Conservation (phyloP, 1,284 basidiomycete genomes). For the Xerocomus cyaneibrunnescens region DNA sequence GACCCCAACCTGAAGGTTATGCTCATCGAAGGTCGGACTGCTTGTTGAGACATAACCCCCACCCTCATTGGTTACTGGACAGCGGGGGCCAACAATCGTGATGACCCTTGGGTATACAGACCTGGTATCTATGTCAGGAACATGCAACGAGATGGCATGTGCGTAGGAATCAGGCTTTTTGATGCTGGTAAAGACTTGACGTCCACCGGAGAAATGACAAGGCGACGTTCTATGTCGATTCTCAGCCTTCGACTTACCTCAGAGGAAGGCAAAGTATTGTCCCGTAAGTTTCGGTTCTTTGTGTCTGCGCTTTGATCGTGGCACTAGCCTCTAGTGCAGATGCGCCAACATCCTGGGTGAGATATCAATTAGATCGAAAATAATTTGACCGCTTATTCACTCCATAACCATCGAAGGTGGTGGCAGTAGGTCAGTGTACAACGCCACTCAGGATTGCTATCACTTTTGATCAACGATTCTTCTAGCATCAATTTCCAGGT, state of each 20-base stretch:
- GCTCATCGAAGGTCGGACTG: slow-evolving; percentile 61
- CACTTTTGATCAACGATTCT: slow-evolving; percentile 5
- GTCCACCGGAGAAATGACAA: slow-evolving; percentile 57
- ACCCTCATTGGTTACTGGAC: neutral
- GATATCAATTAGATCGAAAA: slow-evolving; percentile 7
- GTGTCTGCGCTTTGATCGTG: neutral
- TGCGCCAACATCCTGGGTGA: slow-evolving; percentile 67
- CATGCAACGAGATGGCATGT: slow-evolving; percentile 70
- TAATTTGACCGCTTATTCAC: neutral
- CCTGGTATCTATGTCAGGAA: slow-evolving; percentile 69
- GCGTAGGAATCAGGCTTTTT: slow-evolving; percentile 20
- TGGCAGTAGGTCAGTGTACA: slow-evolving; percentile 46
- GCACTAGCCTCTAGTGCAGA: slow-evolving; percentile 33
- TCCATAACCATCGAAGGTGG: slow-evolving; percentile 39
- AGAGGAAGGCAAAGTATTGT: slow-evolving; percentile 67
- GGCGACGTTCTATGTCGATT: slow-evolving; percentile 68
- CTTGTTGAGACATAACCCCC: neutral
- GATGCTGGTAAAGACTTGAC: slow-evolving; percentile 2
- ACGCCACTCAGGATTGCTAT: neutral
- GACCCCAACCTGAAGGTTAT: slow-evolving; percentile 72
- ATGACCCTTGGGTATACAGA: slow-evolving; percentile 72
- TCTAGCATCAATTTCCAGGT: slow-evolving; percentile 65
- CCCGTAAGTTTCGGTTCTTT: slow-evolving; percentile 46
- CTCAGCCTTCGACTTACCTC: slow-evolving; percentile 53
- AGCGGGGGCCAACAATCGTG: slow-evolving; percentile 70